phyloP scores from a whole-genome alignment of 768 basidiomycete genomes.

The Boletus edulis region DNA sequence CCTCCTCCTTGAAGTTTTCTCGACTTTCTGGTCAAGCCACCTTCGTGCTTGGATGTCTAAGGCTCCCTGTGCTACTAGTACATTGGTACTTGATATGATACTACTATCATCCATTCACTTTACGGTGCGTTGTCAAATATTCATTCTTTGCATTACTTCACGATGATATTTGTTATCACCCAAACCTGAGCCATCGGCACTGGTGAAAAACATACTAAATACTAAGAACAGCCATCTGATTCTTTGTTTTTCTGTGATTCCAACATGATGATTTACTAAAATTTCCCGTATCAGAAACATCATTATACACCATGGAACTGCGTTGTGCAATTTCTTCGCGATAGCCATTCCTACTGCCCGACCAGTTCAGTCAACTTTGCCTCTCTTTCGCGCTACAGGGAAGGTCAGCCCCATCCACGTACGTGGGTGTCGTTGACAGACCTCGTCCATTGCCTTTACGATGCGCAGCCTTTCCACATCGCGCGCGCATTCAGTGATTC shows the following conservation, averaged over 20 bases:
- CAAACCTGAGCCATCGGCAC: constrained; percentile 29
- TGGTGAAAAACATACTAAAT: constrained; percentile 30
- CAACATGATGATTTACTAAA: constrained; percentile 8
- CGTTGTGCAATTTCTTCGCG: too few species aligned
- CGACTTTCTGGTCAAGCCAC: too few species aligned
- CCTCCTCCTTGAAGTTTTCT: background rate
- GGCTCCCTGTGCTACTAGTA: too few species aligned
- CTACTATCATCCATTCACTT: background rate
- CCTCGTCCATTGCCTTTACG: constrained; percentile 68
- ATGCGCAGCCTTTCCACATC: constrained; percentile 68
- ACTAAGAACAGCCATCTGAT: constrained; percentile 38
- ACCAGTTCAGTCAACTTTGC: constrained; percentile 44
- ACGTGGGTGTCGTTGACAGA: constrained; percentile 15
- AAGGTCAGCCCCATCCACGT: constrained; percentile 1
- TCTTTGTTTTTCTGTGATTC: background rate
- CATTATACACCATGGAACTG: background rate
- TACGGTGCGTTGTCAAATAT: constrained; percentile 5
- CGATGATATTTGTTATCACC: constrained; percentile 26
- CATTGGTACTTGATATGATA: too few species aligned
- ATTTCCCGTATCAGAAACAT: constrained; percentile 3
- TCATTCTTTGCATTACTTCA: background rate
- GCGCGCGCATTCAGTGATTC: constrained; percentile 66
- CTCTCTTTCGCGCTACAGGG: constrained; percentile 50
- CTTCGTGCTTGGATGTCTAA: too few species aligned
- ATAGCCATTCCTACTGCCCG: constrained; percentile 3